Evolutionary conservation across 1,284 basidiomycete species (phyloP), one percentile per base, ranked within the genome.

Genomic region (Ustilago sp.): DNA sequence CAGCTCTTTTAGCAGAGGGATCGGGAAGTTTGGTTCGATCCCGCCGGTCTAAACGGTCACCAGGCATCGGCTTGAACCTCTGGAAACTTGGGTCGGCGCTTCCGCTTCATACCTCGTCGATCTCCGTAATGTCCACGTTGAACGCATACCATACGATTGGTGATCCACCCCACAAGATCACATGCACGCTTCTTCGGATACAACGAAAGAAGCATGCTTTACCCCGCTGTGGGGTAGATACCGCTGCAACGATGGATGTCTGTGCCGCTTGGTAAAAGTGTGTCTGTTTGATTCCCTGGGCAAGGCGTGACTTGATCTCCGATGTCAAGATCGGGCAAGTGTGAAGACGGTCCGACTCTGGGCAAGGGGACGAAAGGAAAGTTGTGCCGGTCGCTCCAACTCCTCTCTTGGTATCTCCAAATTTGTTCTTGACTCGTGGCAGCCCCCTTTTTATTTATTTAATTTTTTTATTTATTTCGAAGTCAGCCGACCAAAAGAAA

Each of bases 191-290:
- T 54, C 5, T 9, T 67, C 58, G 15, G 47, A 51, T 50, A 35
- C 13, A 47, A 19, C 13, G 28, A 12, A n/a, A 39, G 36, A 31
- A 34, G 23, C 36, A 56, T 34, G 32, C 9, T 11, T 28, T 60
- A 55, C 57, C 63, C 63, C 57, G 32, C 58, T 34, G 38, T n/a
- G 63, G 57, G 57, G 57, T 66, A 66, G 48, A 38, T 43, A 47
- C 19, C 34, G 35, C 32, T 28, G 45, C 17, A 5, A 36, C 28
- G 15, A 45, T 50, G 48, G 45, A 8, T 31, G 15, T 31, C 23
- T 28, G 23, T 28, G 23, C 23, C 23, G 23, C 23, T 28, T 28
- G 23, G 3, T 3, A 28, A 28, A 28, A 28, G 23, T 28, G 23
- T 28, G 23, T 3, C 23, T 28, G 23, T 28, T 28, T 28, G 23